Percentiles rank a stretch among this genome's conserved stretches.
Conservation (phyloP, 306 rosid species). For the Cotoneaster glaucophyllus region DNA sequence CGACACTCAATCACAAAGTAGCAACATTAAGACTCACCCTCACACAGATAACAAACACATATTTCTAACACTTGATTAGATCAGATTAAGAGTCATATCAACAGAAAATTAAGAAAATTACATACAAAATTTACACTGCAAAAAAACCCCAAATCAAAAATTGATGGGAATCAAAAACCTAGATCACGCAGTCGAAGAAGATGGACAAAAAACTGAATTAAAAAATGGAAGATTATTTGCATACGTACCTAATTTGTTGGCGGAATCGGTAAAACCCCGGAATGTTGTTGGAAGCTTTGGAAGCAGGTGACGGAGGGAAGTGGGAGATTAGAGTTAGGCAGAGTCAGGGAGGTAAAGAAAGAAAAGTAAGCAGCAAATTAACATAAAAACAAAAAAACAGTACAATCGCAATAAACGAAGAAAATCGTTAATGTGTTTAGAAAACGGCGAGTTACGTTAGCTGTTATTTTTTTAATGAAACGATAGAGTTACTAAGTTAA, state of each 20-base stretch:
- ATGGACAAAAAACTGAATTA: not conserved
- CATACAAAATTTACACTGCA: not conserved
- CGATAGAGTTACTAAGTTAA: no score
- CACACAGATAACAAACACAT: not conserved
- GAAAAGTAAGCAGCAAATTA: no score
- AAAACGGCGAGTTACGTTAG: no score
- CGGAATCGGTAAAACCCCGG: constrained; percentile 17
- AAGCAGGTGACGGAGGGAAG: not conserved
- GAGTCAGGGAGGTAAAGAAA: not conserved
- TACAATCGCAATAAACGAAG: no score
- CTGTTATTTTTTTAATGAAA: no score
- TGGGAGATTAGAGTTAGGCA: not conserved
- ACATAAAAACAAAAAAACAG: no score
- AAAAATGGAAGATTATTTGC: not conserved
- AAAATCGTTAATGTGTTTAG: no score
- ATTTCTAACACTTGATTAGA: not conserved
- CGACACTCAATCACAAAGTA: no score
- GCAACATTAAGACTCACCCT: not conserved
- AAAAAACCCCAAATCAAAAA: not conserved
- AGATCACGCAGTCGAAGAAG: constrained; percentile 2
- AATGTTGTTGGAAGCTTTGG: not conserved
- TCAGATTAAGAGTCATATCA: not conserved
- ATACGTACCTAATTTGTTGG: constrained; percentile 13
- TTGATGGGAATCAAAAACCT: constrained; percentile 16
- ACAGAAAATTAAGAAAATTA: not conserved